A percentile compares a stretch with the other conserved stretches of the same genome.
phyloP scores from a whole-genome alignment of 306 rosid genomes.

The Bauhinia variegata region DNA sequence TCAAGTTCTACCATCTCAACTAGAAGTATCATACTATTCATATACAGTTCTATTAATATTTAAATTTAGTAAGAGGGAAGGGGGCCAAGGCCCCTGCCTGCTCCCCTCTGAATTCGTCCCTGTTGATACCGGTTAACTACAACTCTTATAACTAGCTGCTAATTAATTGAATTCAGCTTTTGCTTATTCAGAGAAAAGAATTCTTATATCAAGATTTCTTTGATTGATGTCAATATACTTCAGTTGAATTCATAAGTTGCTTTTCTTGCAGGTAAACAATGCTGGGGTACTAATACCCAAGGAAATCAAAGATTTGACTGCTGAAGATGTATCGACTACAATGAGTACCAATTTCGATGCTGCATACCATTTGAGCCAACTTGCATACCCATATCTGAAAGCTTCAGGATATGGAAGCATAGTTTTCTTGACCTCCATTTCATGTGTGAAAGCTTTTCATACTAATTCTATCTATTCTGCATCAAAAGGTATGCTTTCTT shows the following conservation, averaged over 20 bases:
- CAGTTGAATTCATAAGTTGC: not conserved
- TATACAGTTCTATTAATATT: too few species aligned
- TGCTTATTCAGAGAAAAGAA: too few species aligned
- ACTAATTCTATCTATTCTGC: constrained; percentile 51
- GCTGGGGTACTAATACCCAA: constrained; percentile 4
- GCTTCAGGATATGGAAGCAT: constrained; percentile 41
- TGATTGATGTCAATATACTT: too few species aligned
- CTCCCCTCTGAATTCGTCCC: too few species aligned
- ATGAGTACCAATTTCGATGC: constrained; percentile 42
- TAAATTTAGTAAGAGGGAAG: too few species aligned
- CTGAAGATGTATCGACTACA: constrained; percentile 22
- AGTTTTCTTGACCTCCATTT: constrained; percentile 37
- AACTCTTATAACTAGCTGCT: not conserved
- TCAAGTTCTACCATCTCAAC: too few species aligned
- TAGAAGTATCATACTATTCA: too few species aligned
- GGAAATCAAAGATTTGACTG: constrained; percentile 13
- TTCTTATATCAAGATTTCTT: too few species aligned
- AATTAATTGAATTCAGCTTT: too few species aligned
- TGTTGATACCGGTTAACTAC: too few species aligned
- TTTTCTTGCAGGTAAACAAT: constrained; percentile 47
- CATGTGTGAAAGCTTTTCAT: constrained; percentile 42
- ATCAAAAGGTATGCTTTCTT: constrained; percentile 51
- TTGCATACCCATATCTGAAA: constrained; percentile 47
- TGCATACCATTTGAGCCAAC: constrained; percentile 41
- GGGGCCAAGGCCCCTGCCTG: too few species aligned